Evolutionary conservation across 257 asterid species (phyloP).

Genomic region (Penstemon davidsonii): DNA sequence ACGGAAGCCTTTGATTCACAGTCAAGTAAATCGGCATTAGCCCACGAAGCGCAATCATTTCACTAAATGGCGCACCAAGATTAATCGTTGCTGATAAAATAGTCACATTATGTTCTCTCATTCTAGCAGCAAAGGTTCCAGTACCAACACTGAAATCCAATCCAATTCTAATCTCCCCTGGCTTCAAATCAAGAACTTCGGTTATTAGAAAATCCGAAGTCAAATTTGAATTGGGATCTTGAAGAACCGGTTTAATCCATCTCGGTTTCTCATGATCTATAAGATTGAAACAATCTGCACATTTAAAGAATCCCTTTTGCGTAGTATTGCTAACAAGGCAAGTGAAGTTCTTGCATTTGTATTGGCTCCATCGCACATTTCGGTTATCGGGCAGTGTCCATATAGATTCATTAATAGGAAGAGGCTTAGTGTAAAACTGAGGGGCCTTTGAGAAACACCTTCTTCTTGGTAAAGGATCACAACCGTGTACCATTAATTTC

Average conservation of each 20-base stretch:
- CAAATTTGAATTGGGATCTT: conserved; percentile 23
- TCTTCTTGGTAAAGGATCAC: conserved; percentile 71
- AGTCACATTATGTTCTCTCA: conserved; percentile 58
- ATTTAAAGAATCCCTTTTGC: conserved; percentile 58
- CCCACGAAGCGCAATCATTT: conserved; percentile 60
- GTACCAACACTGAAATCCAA: conserved; percentile 65
- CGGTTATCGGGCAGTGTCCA: conserved; percentile 59
- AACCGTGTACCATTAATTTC: conserved; percentile 57
- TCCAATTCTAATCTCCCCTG: conserved; percentile 52
- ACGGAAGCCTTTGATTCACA: conserved; percentile 63
- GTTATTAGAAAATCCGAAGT: conserved; percentile 49
- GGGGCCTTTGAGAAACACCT: conserved; percentile 59
- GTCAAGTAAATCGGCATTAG: conserved; percentile 60
- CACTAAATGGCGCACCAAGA: conserved; percentile 67
- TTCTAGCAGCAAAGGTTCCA: conserved; percentile 67
- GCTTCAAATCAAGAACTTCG: conserved; percentile 55
- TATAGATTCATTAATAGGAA: conserved; percentile 41
- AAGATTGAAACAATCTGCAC: conserved; percentile 55
- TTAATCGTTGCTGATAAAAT: conserved; percentile 53
- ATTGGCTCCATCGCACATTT: conserved; percentile 58
- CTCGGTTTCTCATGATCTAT: conserved; percentile 50
- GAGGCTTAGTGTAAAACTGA: conserved; percentile 45
- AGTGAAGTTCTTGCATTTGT: conserved; percentile 59
- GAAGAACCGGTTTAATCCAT: conserved; percentile 41
- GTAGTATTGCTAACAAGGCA: conserved; percentile 43